These are phyloP conservation scores for Mimosa pudica DNA, from an alignment of 306 rosid species.

Conservation along the genomic window DNA sequence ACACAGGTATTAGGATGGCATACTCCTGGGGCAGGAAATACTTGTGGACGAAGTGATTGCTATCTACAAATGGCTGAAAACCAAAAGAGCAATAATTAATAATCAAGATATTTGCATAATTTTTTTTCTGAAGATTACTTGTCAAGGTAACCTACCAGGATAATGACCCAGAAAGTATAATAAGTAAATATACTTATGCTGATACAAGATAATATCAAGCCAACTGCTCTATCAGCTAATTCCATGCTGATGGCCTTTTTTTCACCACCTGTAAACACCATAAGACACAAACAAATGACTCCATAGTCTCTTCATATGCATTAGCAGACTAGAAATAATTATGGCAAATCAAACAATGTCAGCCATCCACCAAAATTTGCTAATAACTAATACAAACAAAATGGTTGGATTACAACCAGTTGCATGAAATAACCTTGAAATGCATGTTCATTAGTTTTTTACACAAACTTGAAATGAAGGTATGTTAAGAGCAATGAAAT, in stretches of 20 bases:
- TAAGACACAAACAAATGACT: conserved; percentile 30
- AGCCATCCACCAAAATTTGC: conserved; percentile 15
- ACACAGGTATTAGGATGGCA: conserved; percentile 80
- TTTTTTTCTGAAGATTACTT: conserved; percentile 11
- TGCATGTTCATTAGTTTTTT: background rate
- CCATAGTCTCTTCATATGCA: background rate
- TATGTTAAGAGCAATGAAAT: background rate
- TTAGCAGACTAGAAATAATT: conserved; percentile 18
- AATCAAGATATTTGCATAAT: background rate
- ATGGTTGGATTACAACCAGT: background rate
- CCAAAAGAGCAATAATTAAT: conserved; percentile 30
- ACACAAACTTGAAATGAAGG: background rate
- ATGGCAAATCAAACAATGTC: conserved; percentile 9
- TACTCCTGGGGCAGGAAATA: conserved; percentile 91
- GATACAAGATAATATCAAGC: conserved; percentile 67
- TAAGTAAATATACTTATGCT: conserved; percentile 86
- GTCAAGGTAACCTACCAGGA: conserved; percentile 65
- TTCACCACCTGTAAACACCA: conserved; percentile 47
- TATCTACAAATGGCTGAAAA: conserved; percentile 96
- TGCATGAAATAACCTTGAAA: conserved; percentile 20
- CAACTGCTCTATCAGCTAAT: conserved; percentile 81
- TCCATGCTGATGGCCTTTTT: conserved; percentile 58
- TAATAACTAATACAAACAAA: conserved; percentile 5
- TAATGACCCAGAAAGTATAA: conserved; percentile 93
- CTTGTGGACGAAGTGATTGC: conserved; percentile 78